These are phyloP conservation scores for Mallotus repandus DNA, from an alignment of 441 rosid species.

Conservation along the genomic window DNA sequence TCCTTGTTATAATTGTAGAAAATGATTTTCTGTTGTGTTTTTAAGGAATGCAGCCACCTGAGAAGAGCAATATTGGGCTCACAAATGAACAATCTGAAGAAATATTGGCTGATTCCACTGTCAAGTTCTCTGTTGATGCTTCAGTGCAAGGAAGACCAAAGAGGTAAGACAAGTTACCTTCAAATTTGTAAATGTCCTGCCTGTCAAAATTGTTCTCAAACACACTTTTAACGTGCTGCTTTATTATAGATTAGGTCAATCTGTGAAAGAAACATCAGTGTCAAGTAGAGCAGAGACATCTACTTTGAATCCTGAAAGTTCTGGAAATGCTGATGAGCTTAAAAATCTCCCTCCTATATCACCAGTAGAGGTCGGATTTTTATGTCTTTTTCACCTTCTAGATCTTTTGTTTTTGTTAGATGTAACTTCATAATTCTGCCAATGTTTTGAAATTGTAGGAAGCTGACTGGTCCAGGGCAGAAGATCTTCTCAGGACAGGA, in stretches of 20 bases:
- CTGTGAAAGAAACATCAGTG: slow-evolving; percentile 36
- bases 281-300: slow-evolving; percentile 29
- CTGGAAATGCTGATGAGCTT: slow-evolving; percentile 36
- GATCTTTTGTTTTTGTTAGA: slow-evolving; percentile 8
- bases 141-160: slow-evolving; percentile 65
- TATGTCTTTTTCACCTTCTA: not conserved
- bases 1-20: slow-evolving; percentile 14
- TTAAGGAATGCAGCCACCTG: slow-evolving; percentile 62
- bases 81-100: slow-evolving; percentile 30
- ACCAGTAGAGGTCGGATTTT: slow-evolving; percentile 51
- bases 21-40: slow-evolving; percentile 33
- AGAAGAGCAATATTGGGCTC: slow-evolving; percentile 27
- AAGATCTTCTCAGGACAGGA: slow-evolving; percentile 53
- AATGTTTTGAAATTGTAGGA: slow-evolving; percentile 46
- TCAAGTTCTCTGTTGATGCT: slow-evolving; percentile 32
- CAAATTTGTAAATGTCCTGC: slow-evolving; percentile 11
- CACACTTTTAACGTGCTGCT: slow-evolving; percentile 23
- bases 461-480: slow-evolving; percentile 74
- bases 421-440: slow-evolving; percentile 25
- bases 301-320: slow-evolving; percentile 29
- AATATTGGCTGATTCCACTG: slow-evolving; percentile 31
- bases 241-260: slow-evolving; percentile 62
- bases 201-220: not conserved
- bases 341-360: slow-evolving; percentile 44
- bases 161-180: slow-evolving; percentile 45